phyloP scores from a whole-genome alignment of 202 grass and related monocot genomes.

The Panicum virgatum region DNA sequence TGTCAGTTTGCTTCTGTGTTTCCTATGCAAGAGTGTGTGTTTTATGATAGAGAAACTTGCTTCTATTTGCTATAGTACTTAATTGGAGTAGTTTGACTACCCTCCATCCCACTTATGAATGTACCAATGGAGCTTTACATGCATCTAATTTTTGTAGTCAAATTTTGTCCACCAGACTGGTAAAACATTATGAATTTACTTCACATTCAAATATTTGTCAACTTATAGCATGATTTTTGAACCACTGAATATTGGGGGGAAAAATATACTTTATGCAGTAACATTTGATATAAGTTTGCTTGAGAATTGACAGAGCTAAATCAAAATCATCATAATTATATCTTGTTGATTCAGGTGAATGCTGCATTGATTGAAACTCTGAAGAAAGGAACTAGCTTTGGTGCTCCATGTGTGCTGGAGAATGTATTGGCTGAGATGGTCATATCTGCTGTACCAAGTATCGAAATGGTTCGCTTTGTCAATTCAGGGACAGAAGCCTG shows the following conservation, averaged over 20 bases:
- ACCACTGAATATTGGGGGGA: background rate
- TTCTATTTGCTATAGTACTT: constrained; percentile 6
- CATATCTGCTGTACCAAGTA: constrained; percentile 85
- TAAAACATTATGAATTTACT: background rate
- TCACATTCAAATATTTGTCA: constrained; percentile 8
- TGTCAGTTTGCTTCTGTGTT: background rate
- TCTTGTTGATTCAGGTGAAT: constrained; percentile 64
- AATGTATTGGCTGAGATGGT: constrained; percentile 95
- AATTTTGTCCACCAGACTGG: constrained; percentile 11
- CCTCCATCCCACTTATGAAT: background rate
- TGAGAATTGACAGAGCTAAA: background rate
- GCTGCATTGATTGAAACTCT: constrained; percentile 86
- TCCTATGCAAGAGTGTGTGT: background rate
- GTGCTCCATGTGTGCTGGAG: constrained; percentile 86
- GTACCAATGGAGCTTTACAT: background rate
- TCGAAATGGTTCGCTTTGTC: constrained; percentile 99
- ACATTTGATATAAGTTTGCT: background rate
- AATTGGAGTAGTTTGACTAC: background rate
- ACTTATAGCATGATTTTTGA: background rate
- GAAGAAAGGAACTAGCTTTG: constrained; percentile 99
- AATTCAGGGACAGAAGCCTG: constrained; percentile 98
- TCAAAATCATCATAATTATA: background rate
- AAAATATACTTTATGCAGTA: background rate
- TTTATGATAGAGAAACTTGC: background rate
- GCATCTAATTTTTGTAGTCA: background rate